phyloP scores from a whole-genome alignment of 1,284 basidiomycete species.

The Marasmius sp. region DNA sequence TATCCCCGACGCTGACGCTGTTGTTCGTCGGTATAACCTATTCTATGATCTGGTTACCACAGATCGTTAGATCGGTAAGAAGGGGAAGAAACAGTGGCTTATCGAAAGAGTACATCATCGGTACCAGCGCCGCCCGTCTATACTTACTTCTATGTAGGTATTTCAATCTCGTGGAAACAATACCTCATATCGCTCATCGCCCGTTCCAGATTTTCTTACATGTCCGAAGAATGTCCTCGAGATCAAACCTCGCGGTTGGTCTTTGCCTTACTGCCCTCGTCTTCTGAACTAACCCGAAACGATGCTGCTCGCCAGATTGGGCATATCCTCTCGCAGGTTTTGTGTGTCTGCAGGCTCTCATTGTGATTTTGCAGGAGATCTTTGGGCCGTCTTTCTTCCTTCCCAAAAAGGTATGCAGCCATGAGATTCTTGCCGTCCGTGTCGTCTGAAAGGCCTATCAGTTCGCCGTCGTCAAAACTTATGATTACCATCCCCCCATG shows the following conservation, averaged over 20 bases:
- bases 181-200: not conserved
- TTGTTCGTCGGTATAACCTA: conserved; percentile 74
- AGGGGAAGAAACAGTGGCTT: conserved; percentile 73
- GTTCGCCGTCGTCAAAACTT: conserved; percentile 63
- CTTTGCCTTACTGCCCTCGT: not conserved
- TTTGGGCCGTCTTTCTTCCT: conserved; percentile 86
- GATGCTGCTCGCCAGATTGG: conserved; percentile 49
- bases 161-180: not conserved
- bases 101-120: conserved; percentile 71
- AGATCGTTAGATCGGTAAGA: conserved; percentile 76
- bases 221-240: conserved; percentile 88
- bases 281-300: conserved; percentile 2
- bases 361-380: conserved; percentile 75
- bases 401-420: conserved; percentile 49
- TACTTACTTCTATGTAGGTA: conserved; percentile 75
- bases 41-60: conserved; percentile 79
- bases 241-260: conserved; percentile 64
- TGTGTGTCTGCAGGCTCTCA: conserved; percentile 60
- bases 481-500: conserved; percentile 83
- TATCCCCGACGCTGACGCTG: conserved; percentile 71
- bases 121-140: conserved; percentile 71
- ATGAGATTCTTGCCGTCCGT: not conserved
- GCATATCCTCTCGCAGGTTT: conserved; percentile 62
- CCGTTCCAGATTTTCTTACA: conserved; percentile 66
- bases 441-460: conserved; percentile 26